Evolutionary conservation across 345 rosid species (phyloP).

Genomic region (Bruguiera sexangula): DNA sequence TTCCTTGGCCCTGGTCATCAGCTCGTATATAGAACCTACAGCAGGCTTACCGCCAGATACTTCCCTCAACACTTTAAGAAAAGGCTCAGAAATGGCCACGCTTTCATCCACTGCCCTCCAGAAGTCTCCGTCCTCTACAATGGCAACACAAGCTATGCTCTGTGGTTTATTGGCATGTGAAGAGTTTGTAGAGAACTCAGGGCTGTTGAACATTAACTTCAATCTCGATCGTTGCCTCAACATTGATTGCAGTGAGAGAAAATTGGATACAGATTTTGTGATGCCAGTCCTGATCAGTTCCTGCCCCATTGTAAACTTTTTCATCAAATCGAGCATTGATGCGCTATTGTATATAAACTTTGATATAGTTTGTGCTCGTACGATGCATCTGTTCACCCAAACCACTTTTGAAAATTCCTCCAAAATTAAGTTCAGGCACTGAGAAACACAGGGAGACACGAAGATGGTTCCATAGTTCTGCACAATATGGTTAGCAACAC

Average conservation of each 20-base stretch:
- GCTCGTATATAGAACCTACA: constrained; percentile 73
- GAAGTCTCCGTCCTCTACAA: constrained; percentile 67
- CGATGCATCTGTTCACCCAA: constrained; percentile 79
- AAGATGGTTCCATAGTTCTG: constrained; percentile 73
- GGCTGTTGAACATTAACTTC: constrained; percentile 73
- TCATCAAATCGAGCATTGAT: constrained; percentile 70
- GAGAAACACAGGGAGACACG: constrained; percentile 86
- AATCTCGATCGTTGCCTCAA: constrained; percentile 66
- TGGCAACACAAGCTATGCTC: constrained; percentile 47
- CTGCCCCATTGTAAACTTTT: constrained; percentile 62
- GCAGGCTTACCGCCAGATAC: constrained; percentile 77
- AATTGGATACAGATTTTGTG: constrained; percentile 66
- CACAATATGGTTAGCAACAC: constrained; percentile 63
- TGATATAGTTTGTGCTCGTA: constrained; percentile 65
- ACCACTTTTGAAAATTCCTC: constrained; percentile 86
- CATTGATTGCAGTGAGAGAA: constrained; percentile 67
- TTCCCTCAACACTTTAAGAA: constrained; percentile 75
- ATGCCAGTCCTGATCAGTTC: constrained; percentile 72
- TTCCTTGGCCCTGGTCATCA: constrained; percentile 82
- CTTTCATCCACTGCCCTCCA: constrained; percentile 84
- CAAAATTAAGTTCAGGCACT: constrained; percentile 66
- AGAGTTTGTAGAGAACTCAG: constrained; percentile 54
- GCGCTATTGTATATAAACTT: constrained; percentile 67
- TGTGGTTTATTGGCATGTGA: constrained; percentile 59
- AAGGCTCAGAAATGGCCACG: constrained; percentile 87